phyloP scores from a whole-genome alignment of 73 alveolate species.

The Uronychia binucleata region DNA sequence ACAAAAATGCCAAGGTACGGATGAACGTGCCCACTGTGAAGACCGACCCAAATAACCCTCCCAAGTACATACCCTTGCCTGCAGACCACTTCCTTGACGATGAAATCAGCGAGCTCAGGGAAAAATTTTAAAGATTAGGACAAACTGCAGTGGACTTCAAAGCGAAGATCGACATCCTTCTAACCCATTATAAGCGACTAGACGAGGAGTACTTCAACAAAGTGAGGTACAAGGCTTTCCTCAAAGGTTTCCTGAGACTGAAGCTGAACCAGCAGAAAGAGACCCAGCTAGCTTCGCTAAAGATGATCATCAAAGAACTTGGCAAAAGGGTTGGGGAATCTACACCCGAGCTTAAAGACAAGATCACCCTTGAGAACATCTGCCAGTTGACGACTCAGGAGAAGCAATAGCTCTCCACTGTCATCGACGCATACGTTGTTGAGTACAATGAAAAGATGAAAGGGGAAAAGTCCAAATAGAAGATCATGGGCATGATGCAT shows the following conservation, averaged over 20 bases:
- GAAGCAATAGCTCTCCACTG: neutral
- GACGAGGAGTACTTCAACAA: slow-evolving; percentile 17
- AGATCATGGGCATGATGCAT: neutral
- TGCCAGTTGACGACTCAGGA: neutral
- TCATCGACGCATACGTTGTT: neutral
- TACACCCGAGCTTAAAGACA: neutral
- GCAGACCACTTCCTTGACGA: neutral
- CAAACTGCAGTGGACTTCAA: neutral
- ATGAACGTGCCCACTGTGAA: neutral
- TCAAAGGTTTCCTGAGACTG: slow-evolving; percentile 12
- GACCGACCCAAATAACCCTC: too few species aligned
- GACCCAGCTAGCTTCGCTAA: neutral
- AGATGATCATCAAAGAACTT: neutral
- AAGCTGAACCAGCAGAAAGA: neutral
- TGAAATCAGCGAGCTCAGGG: neutral
- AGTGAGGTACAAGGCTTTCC: slow-evolving; percentile 2
- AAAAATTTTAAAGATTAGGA: neutral
- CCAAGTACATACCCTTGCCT: too few species aligned
- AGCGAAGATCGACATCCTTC: neutral
- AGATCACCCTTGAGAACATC: neutral
- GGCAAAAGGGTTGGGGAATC: neutral
- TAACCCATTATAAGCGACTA: neutral
- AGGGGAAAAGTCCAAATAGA: neutral
- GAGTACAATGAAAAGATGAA: neutral
- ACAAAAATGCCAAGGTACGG: neutral